phyloP scores from a whole-genome alignment of 768 basidiomycete species.

The Serpula lacrymans region DNA sequence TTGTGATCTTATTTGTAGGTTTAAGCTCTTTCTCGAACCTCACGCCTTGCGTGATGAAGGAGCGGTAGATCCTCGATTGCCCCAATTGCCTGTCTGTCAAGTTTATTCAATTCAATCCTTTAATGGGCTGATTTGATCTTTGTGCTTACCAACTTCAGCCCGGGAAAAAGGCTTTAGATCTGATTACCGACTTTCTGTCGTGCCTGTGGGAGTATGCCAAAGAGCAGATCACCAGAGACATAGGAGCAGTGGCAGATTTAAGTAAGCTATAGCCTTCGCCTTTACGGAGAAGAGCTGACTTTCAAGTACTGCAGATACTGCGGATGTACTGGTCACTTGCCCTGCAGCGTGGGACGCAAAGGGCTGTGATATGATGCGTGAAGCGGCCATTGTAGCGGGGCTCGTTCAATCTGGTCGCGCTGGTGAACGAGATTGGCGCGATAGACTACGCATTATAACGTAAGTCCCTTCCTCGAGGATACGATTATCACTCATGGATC shows the following conservation, averaged over 20 bases:
- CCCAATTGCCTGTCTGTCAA: slow-evolving; percentile 68
- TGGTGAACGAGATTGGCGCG: slow-evolving; percentile 73
- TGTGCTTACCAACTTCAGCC: slow-evolving; percentile 38
- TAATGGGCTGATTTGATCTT: slow-evolving; percentile 1
- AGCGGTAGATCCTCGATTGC: slow-evolving; percentile 72
- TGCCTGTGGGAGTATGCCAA: slow-evolving; percentile 87
- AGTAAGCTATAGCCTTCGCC: slow-evolving; percentile 42
- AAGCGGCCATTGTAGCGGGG: slow-evolving; percentile 77
- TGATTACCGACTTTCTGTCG: slow-evolving; percentile 80
- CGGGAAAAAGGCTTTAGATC: slow-evolving; percentile 71
- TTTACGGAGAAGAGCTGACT: slow-evolving; percentile 6
- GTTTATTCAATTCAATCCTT: slow-evolving; percentile 2
- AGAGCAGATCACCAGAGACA: slow-evolving; percentile 82
- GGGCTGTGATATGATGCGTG: slow-evolving; percentile 83
- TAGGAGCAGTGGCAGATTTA: slow-evolving; percentile 81
- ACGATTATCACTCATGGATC: not conserved
- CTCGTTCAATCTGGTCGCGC: slow-evolving; percentile 70
- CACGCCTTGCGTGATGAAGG: slow-evolving; percentile 71
- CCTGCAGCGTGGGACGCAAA: slow-evolving; percentile 90
- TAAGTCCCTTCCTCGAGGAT: slow-evolving; percentile 28
- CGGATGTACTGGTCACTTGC: slow-evolving; percentile 83
- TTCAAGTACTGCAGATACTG: slow-evolving; percentile 54
- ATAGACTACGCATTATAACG: slow-evolving; percentile 81
- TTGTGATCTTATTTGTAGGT: slow-evolving; percentile 38
- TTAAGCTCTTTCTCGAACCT: slow-evolving; percentile 86